A percentile compares a stretch with the other conserved stretches of the same genome.
Evolutionary conservation across 495 filamentous ascomycete genomes (phyloP).

Genomic region (Melanomma pulvis-pyrius): DNA sequence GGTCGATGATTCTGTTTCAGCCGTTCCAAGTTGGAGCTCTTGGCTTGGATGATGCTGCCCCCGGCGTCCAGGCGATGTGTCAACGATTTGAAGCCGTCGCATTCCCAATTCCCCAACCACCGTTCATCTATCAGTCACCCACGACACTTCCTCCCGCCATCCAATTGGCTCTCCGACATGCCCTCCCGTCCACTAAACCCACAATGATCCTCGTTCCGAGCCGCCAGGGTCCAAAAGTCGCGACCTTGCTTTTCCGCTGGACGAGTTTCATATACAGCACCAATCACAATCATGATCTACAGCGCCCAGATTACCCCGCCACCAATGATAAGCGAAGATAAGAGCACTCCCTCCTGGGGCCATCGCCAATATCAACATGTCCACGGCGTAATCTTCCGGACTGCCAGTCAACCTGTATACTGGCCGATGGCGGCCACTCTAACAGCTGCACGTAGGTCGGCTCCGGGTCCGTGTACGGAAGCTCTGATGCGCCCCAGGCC

Average conservation of each 20-base stretch:
- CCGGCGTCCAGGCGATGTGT: background rate
- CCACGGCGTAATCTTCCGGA: conserved; percentile 7
- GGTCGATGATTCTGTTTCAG: background rate
- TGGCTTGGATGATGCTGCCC: background rate
- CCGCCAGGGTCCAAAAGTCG: background rate
- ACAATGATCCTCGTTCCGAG: background rate
- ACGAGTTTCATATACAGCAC: conserved; percentile 18
- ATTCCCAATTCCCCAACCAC: too few relatives aligned
- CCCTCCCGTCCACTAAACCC: conserved; percentile 2
- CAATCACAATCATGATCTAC: conserved; percentile 19
- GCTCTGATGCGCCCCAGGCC: background rate
- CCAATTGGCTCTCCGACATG: background rate
- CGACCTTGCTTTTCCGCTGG: background rate
- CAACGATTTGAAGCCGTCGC: background rate
- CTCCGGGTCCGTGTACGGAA: conserved; percentile 14
- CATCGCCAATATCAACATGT: background rate
- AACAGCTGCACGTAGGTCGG: conserved; percentile 22
- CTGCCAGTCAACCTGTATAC: background rate
- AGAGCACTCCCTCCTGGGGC: conserved; percentile 10
- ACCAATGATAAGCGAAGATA: conserved; percentile 21
- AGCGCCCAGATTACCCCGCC: conserved; percentile 17
- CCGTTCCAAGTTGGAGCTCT: background rate
- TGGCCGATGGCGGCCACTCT: background rate
- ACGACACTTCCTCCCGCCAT: background rate
- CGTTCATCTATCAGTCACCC: background rate